Conservation (phyloP, 805 yeast genomes). For the Groenewaldozyma tartarivorans region DNA sequence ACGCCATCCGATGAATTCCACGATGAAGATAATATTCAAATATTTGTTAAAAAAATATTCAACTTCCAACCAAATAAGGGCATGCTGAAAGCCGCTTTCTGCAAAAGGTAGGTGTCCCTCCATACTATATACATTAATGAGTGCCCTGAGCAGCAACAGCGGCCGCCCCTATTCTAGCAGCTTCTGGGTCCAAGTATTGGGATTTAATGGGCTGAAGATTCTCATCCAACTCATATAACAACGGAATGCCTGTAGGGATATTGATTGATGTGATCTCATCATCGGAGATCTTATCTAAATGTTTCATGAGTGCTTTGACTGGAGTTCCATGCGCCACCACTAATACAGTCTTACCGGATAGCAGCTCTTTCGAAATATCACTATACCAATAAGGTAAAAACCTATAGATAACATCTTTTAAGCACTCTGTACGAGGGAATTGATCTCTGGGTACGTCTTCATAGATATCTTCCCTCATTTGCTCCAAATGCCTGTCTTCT, state of each 20-base stretch:
- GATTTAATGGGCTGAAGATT: constrained; percentile 70
- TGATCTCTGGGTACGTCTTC: constrained; percentile 61
- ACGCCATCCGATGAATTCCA: too few species aligned
- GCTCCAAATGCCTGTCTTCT: constrained; percentile 64
- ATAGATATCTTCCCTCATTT: constrained; percentile 70
- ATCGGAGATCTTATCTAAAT: constrained; percentile 78
- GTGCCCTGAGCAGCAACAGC: constrained; percentile 85
- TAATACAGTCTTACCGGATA: constrained; percentile 74
- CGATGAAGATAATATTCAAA: too few species aligned
- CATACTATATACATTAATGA: neutral
- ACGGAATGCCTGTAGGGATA: constrained; percentile 92
- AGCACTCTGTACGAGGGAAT: constrained; percentile 78
- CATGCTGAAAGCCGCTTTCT: too few species aligned
- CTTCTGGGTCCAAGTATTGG: constrained; percentile 88
- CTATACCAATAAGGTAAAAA: constrained; percentile 89
- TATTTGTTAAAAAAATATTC: too few species aligned
- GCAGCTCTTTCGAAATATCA: constrained; percentile 65
- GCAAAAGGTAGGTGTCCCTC: too few species aligned
- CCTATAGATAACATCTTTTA: constrained; percentile 82
- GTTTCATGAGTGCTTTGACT: constrained; percentile 79
- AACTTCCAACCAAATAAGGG: too few species aligned
- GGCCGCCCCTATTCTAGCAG: constrained; percentile 95
- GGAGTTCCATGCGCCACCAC: constrained; percentile 93
- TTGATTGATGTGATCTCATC: constrained; percentile 77
- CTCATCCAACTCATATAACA: constrained; percentile 80